Percentiles rank a stretch among this genome's conserved stretches.
Evolutionary conservation across 2,329 filamentous ascomycete genomes (phyloP).

Genomic region (Sporothrix protearum): DNA sequence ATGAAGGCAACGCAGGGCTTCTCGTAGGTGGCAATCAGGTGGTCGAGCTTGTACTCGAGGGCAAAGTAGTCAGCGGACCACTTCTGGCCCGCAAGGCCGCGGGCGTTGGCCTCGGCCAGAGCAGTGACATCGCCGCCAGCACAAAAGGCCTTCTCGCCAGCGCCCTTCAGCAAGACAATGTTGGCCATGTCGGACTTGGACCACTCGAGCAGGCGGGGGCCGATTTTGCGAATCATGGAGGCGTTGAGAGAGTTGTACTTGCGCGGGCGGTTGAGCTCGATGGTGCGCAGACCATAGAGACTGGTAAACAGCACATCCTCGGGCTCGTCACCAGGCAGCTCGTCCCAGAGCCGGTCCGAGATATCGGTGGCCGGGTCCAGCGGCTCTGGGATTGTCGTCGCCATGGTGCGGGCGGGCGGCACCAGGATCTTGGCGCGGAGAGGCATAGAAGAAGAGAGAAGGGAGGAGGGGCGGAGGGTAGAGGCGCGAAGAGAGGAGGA

Average conservation of each 20-base stretch:
- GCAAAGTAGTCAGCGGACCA: slow-evolving; percentile 82
- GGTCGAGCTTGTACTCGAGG: slow-evolving; percentile 93
- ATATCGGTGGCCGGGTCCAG: background rate
- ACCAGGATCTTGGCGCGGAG: slow-evolving; percentile 71
- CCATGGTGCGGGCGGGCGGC: slow-evolving; percentile 44
- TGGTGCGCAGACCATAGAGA: slow-evolving; percentile 81
- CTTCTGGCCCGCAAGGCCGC: slow-evolving; percentile 65
- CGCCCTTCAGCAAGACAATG: slow-evolving; percentile 86
- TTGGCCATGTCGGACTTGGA: slow-evolving; percentile 92
- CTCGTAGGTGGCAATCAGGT: slow-evolving; percentile 86
- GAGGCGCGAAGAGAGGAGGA: background rate
- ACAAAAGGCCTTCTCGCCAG: slow-evolving; percentile 81
- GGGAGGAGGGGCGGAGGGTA: slow-evolving; percentile 1
- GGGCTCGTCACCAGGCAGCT: slow-evolving; percentile 65
- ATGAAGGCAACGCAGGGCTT: slow-evolving; percentile 96
- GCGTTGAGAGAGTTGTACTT: slow-evolving; percentile 91
- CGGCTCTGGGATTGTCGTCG: slow-evolving; percentile 30
- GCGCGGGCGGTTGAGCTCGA: slow-evolving; percentile 88
- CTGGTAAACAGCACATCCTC: slow-evolving; percentile 92
- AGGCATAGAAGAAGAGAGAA: slow-evolving; percentile 57
- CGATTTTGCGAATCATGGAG: slow-evolving; percentile 94
- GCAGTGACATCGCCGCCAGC: slow-evolving; percentile 86
- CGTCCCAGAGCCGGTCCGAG: slow-evolving; percentile 42
- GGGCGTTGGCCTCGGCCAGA: slow-evolving; percentile 69
- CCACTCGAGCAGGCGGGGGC: slow-evolving; percentile 87